Evolutionary conservation across 2,329 filamentous ascomycete genomes (phyloP).

Genomic region (Aureobasidium mangrovei): DNA sequence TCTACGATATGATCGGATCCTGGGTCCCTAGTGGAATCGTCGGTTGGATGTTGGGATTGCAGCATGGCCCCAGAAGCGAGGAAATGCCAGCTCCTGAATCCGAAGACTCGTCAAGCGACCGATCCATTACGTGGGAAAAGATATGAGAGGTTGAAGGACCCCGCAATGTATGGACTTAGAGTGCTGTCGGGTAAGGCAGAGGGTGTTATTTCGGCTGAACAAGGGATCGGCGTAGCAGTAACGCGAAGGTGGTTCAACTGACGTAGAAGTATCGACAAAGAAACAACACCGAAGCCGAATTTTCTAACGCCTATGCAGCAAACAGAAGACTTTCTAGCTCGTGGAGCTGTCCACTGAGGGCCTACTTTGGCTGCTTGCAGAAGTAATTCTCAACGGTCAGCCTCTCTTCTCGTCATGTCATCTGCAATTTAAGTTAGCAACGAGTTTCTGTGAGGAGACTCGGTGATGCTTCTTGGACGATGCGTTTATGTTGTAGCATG

Average conservation of each 20-base stretch:
- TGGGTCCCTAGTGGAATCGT: conserved; percentile 71
- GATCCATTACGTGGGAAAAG: conserved; percentile 41
- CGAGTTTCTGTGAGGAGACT: too few relatives aligned
- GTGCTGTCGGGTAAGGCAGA: not conserved
- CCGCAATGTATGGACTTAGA: not conserved
- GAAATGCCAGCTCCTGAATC: conserved; percentile 27
- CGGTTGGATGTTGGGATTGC: conserved; percentile 86
- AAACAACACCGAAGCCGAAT: not conserved
- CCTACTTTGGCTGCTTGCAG: too few relatives aligned
- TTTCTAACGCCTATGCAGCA: not conserved
- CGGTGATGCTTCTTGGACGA: too few relatives aligned
- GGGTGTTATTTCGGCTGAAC: not conserved
- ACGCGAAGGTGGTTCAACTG: too few relatives aligned
- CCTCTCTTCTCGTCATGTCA: too few relatives aligned
- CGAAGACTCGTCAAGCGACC: conserved; percentile 28
- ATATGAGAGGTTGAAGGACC: conserved; percentile 23
- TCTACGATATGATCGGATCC: conserved; percentile 77
- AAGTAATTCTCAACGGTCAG: too few relatives aligned
- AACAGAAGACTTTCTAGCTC: not conserved
- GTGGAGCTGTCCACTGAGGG: too few relatives aligned
- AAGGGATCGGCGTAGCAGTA: too few relatives aligned
- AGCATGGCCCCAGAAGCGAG: conserved; percentile 15
- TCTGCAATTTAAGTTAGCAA: too few relatives aligned
- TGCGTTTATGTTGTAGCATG: not conserved
- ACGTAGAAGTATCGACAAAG: too few relatives aligned